Conservation (phyloP, 768 basidiomycete species). For the Gelatoporia subvermispora region DNA sequence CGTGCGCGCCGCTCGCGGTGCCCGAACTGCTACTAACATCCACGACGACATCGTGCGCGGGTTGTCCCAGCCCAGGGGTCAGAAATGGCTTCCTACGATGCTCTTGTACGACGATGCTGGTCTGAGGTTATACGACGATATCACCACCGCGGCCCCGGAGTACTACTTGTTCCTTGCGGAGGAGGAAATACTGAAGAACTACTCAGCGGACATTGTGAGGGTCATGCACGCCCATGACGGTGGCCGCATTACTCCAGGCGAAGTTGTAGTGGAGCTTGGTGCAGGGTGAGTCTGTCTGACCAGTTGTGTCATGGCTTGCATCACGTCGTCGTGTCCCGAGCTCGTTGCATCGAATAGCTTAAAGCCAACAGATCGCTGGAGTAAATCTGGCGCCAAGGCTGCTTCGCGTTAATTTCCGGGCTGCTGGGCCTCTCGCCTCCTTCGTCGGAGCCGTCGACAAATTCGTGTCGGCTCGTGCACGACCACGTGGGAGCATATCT, state of each 20-base stretch:
- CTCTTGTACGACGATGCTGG: constrained; percentile 86
- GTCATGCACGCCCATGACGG: constrained; percentile 54
- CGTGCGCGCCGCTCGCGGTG: constrained; percentile 11
- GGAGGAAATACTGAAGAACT: constrained; percentile 71
- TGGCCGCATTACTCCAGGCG: constrained; percentile 30
- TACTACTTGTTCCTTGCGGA: constrained; percentile 93
- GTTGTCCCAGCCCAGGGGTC: constrained; percentile 46
- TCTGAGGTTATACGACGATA: constrained; percentile 78
- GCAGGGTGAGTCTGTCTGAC: constrained; percentile 66
- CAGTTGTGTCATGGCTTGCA: neutral
- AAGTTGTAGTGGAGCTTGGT: constrained; percentile 84
- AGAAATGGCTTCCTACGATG: constrained; percentile 72
- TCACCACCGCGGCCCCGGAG: constrained; percentile 71
- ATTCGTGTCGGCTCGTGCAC: too few relatives aligned
- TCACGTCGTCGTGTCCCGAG: too few relatives aligned
- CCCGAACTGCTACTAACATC: constrained; percentile 19
- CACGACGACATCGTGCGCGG: constrained; percentile 47
- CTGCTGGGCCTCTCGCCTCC: too few relatives aligned
- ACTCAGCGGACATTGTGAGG: constrained; percentile 70
- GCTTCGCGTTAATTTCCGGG: too few relatives aligned
- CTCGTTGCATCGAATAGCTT: too few relatives aligned
- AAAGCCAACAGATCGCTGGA: too few relatives aligned
- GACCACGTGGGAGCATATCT: too few relatives aligned
- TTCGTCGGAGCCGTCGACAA: too few relatives aligned
- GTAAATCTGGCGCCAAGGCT: too few relatives aligned